Base-by-base conservation (phyloP, 495 filamentous ascomycete species). In the Neurospora terricola region DNA sequence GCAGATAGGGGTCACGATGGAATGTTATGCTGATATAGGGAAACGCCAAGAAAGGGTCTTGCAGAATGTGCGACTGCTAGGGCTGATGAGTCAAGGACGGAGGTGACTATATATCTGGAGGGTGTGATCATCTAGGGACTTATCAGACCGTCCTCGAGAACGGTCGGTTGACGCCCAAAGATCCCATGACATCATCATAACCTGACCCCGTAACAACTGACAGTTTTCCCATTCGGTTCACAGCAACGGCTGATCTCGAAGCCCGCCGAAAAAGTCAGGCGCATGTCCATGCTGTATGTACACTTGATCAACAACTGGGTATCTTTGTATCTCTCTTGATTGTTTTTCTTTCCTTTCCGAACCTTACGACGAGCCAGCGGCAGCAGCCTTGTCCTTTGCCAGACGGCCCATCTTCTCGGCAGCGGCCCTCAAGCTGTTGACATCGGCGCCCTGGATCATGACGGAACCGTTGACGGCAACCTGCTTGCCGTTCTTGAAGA, bases 401-500 rank as follows among this genome's bases (percentile, higher is more conserved):
- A 81, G 71, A 68, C 69, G 71, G 7, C 72, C 78, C 75, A 81
- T 72, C 78, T 81, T 81, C 43, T 75, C 77, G 30, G 54, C 74
- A 36, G 78, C 78, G 7, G 42, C 71, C 27, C 71, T 75, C 48
- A 81, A 30, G n/a, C 43, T 74, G 36, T 70, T 69, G 34, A 72
- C 66, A 54, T 80, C 74, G 27, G 76, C 80, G 48, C 79, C 80
- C 69, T 77, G 76, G 43, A 81, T 76, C 74, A 76, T 80, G 38
- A 54, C 68, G 23, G 71, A 68, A 70, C 91, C 93, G 77, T 92
- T 92, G 73, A 86, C 87, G 59, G 94, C 87, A 73, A 91, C 88
- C 75, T 90, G 87, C 70, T 87, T 85, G 72, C 90, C 88, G 70
- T 91, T 87, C 82, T 96, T 91, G 86, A 97, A 94, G 79, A 97